phyloP scores from a whole-genome alignment of 2,329 filamentous ascomycete genomes.

The Monosporascus sp. region DNA sequence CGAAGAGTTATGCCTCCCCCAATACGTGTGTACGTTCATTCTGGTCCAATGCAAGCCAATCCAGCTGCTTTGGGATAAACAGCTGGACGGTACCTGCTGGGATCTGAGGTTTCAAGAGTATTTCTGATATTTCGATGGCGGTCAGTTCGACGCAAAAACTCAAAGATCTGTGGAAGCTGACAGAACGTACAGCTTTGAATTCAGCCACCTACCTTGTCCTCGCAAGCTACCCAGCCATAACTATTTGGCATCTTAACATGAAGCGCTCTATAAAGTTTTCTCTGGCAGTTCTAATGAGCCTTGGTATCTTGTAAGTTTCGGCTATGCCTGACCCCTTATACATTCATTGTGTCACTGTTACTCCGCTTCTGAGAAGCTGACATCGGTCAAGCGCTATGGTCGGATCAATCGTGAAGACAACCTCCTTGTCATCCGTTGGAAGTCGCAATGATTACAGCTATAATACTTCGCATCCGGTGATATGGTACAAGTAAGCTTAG shows the following conservation, averaged over 20 bases:
- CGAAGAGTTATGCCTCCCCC: too few relatives aligned
- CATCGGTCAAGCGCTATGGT: not conserved
- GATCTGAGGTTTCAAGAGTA: not conserved
- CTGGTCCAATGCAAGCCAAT: not conserved
- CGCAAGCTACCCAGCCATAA: not conserved
- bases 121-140: not conserved
- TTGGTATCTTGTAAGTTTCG: not conserved
- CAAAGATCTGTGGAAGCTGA: not conserved
- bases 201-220: not conserved
- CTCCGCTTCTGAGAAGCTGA: not conserved
- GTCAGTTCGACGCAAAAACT: not conserved
- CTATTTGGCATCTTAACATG: not conserved
- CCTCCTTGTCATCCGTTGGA: not conserved
- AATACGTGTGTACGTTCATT: too few relatives aligned
- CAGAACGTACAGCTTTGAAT: not conserved
- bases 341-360: not conserved
- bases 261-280: not conserved
- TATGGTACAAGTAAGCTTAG: not conserved
- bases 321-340: not conserved
- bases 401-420: not conserved
- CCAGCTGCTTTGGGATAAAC: not conserved
- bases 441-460: not conserved
- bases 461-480: not conserved
- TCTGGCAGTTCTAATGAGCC: not conserved
- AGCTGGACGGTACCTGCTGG: not conserved